Base-by-base conservation (phyloP, 1,284 basidiomycete genomes). In the Ceraceosorus bombacis region DNA sequence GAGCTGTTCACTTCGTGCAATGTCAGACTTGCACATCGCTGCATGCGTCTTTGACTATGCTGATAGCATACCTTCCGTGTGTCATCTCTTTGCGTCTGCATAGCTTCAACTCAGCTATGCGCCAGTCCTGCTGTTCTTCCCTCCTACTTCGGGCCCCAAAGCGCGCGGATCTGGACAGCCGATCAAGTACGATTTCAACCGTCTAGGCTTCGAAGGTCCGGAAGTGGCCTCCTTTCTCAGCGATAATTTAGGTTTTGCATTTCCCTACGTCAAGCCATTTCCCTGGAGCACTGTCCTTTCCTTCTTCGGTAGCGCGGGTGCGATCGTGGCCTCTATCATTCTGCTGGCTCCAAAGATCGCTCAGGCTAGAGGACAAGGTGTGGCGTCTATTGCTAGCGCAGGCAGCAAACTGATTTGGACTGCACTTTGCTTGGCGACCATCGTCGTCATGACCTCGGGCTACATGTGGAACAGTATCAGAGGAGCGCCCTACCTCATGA, bases 401-500 rank as follows among this genome's bases (percentile, higher is more conserved):
- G 49, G 49, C 13, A 41, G 55, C 13, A 37, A 40, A 13, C 57
- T 41, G 13, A n/a, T 61, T 38, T 15, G 41, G 13, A 37, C 51
- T 51, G 49, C 41, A 6, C 36, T 41, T 6, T 46, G 58, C 41
- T 53, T 77, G 17, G 64, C 57, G 2, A 62, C 61, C 17, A 70
- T 77, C 51, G 63, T 72, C 53, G 43, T 83, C 10, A 73, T 72
- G 62, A 73, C 64, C 49, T 68, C 69, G 1, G 74, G 74, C 4
- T 88, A 87, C 81, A 98, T 99, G 95, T 99, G 95, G 82, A 90
- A 89, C 69, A 86, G 86, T 65, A 99, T 99, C 72, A 86, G 94
- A 65, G 83, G 83, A 53, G 84, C 85, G 59, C 92, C 92, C 2
- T 90, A 85, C 72, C 82, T 83, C 55, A 85, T 84, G 43, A 66